These are phyloP conservation scores for Populus ilicifolia DNA, from an alignment of 345 rosid genomes.

Conservation along the genomic window DNA sequence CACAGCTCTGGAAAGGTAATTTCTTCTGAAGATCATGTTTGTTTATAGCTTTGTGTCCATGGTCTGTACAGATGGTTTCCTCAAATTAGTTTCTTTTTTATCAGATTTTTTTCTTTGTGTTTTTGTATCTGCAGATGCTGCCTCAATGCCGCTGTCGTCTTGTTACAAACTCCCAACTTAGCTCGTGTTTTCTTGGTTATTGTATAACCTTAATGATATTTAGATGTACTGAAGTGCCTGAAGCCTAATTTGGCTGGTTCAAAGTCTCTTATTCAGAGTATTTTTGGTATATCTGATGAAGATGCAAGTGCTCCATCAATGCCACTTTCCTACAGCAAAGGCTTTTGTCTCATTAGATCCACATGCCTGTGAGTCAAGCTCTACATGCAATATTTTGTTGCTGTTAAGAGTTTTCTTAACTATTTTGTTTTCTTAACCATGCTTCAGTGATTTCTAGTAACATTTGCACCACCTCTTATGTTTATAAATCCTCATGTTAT, in stretches of 20 bases:
- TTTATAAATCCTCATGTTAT: not conserved
- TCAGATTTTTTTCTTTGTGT: not conserved
- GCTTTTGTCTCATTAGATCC: constrained; percentile 42
- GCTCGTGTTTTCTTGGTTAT: not conserved
- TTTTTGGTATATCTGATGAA: constrained; percentile 45
- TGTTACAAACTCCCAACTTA: constrained; percentile 32
- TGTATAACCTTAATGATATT: constrained; percentile 41
- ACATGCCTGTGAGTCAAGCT: constrained; percentile 66
- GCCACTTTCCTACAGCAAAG: constrained; percentile 37
- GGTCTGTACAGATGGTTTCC: not conserved
- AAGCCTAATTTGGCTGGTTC: constrained; percentile 46
- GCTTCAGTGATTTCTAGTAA: not conserved
- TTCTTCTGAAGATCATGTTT: not conserved
- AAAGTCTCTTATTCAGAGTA: constrained; percentile 40
- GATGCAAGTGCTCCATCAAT: constrained; percentile 26
- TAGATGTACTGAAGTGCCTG: constrained; percentile 51
- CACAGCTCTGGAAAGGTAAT: constrained; percentile 23
- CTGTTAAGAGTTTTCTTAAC: not conserved
- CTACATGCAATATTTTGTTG: not conserved
- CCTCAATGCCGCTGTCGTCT: constrained; percentile 37
- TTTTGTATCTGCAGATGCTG: constrained; percentile 34
- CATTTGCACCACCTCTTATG: not conserved
- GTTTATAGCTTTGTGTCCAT: not conserved
- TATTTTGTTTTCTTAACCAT: not conserved
- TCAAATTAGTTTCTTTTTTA: constrained; percentile 9